Base-by-base conservation (phyloP, 2,329 filamentous ascomycete species). In the Trichoderma citrinoviride region DNA sequence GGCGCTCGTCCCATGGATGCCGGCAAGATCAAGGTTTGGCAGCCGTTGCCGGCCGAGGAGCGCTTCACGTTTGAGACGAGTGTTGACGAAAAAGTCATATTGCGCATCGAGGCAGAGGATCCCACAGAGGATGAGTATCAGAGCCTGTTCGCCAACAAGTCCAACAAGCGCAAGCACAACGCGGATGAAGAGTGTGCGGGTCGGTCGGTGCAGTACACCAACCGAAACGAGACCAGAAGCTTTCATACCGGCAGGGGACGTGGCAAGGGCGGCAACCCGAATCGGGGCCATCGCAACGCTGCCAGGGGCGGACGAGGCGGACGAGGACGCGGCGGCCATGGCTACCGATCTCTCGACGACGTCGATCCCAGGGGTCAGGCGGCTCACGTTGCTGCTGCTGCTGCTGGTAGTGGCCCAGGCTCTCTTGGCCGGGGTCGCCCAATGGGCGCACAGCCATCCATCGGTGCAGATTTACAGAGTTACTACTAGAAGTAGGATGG, bases 61-160 rank as follows among this genome's bases (percentile, higher is more conserved):
- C 83, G 87, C 0, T 87, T 93, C 72, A 83, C 87, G 6, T 93
- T 98, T 71, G 91, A 96, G 68, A 93, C 90, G 0, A 87, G 86
- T 0, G 91, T 98, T 1, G 90, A 90, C 19, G 93, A 98, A 78
- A 97, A 96, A 79, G 86, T 92, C 17, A 82, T 95, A 68, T 78
- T 98, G 58, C 85, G 90, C 1, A 88, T 98, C 53, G 92, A 97
- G 75, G 82, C 87, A 60, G 91, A 94, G 68, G 79, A 87, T 57
- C 78, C 80, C 3, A 76, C 78, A 25, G 87, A 90, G 71, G 86
- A 85, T 67, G 84, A 87, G 67, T 87, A 87, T 72, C 87, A 90
- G 70, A 85, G 82, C 71, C 78, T 85, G 19, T 87, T 87, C 68
- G 81, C 83, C 37, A 88, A 85, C 71, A 89, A 84, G 72, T 77